phyloP scores from a whole-genome alignment of 495 filamentous ascomycete species.

The Penicillium lividum region DNA sequence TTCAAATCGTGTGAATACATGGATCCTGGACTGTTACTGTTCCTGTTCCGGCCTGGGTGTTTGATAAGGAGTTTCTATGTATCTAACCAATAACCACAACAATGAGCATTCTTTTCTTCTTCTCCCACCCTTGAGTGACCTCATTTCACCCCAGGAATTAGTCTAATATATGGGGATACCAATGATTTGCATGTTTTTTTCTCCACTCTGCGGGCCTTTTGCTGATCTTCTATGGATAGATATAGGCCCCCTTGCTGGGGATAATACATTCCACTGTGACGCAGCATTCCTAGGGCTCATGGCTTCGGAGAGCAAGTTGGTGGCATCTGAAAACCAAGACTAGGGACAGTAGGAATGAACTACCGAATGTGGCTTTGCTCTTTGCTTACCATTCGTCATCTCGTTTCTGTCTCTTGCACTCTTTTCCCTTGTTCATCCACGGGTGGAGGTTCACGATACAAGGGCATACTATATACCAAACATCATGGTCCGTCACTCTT shows the following conservation, averaged over 20 bases:
- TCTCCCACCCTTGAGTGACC: slow-evolving; percentile 16
- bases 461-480: slow-evolving; percentile 19
- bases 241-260: slow-evolving; percentile 19
- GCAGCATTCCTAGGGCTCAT: slow-evolving; percentile 27
- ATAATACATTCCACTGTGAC: slow-evolving; percentile 29
- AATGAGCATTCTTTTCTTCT: slow-evolving; percentile 27
- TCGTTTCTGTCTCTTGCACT: background rate
- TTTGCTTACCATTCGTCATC: background rate
- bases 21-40: background rate
- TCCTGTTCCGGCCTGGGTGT: slow-evolving; percentile 21
- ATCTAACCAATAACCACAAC: slow-evolving; percentile 25
- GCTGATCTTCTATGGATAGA: slow-evolving; percentile 3
- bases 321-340: background rate
- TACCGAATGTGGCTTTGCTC: background rate
- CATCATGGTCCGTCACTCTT: slow-evolving; percentile 32
- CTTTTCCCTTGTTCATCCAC: slow-evolving; percentile 1
- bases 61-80: slow-evolving; percentile 30
- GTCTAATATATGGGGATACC: slow-evolving; percentile 7
- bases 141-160: slow-evolving; percentile 13
- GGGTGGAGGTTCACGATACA: slow-evolving; percentile 16
- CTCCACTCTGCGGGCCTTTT: background rate
- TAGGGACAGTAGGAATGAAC: background rate
- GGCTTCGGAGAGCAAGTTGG: slow-evolving; percentile 11
- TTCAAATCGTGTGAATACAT: slow-evolving; percentile 25
- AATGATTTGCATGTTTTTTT: slow-evolving; percentile 2